Percentiles rank a stretch among this genome's conserved stretches.
Conservation (phyloP, 805 yeast genomes). For the Myxozyma sirexii region DNA sequence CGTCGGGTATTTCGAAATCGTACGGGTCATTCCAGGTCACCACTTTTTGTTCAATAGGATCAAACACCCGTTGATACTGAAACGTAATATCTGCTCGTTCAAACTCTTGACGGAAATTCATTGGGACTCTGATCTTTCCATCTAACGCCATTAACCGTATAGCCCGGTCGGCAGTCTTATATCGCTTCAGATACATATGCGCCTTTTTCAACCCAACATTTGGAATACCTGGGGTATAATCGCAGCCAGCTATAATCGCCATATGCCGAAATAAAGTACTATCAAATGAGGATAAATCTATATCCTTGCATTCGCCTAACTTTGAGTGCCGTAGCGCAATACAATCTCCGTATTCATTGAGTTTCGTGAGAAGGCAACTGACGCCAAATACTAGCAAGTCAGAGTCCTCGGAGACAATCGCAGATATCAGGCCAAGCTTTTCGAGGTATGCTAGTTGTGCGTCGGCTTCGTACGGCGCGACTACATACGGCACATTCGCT, state of each 20-base stretch:
- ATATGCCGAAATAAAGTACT: slow-evolving; percentile 66
- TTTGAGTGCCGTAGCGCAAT: slow-evolving; percentile 64
- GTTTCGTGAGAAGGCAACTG: slow-evolving; percentile 69
- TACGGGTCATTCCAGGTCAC: slow-evolving; percentile 61
- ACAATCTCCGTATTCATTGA: slow-evolving; percentile 69
- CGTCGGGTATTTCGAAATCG: slow-evolving; percentile 38
- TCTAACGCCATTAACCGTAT: slow-evolving; percentile 60
- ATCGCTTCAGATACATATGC: slow-evolving; percentile 56
- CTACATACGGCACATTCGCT: slow-evolving; percentile 67
- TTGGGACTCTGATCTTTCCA: slow-evolving; percentile 61
- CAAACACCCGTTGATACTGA: slow-evolving; percentile 80
- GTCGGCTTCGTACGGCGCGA: slow-evolving; percentile 98
- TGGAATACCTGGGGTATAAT: slow-evolving; percentile 84
- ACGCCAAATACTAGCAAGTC: slow-evolving; percentile 92
- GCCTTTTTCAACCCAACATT: slow-evolving; percentile 83
- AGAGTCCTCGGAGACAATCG: slow-evolving; percentile 90
- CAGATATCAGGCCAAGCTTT: slow-evolving; percentile 71
- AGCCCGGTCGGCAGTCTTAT: slow-evolving; percentile 57
- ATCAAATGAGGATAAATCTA: slow-evolving; percentile 54
- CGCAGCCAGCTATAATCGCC: slow-evolving; percentile 95
- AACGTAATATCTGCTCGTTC: slow-evolving; percentile 75
- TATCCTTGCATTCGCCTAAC: slow-evolving; percentile 52
- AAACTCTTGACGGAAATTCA: slow-evolving; percentile 61
- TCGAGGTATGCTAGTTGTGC: slow-evolving; percentile 94
- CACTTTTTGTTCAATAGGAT: slow-evolving; percentile 57